Evolutionary conservation across 1,139 yeast species (phyloP).

Genomic region (Blastobotrys indianensis): DNA sequence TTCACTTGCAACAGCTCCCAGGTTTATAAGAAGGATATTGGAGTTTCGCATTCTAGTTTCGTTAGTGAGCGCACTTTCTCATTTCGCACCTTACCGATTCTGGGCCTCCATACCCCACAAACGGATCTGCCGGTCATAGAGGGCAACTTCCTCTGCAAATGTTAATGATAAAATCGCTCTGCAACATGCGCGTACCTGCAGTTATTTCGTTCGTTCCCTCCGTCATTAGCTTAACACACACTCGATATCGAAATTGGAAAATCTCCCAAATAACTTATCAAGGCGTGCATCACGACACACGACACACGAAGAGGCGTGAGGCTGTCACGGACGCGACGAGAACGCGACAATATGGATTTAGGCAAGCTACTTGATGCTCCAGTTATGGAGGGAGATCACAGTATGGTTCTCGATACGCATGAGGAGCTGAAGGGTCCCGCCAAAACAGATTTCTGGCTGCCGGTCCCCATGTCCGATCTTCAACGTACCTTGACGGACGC

Average conservation of each 20-base stretch:
- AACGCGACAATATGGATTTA: constrained; percentile 57
- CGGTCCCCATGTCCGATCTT: constrained; percentile 83
- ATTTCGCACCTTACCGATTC: constrained; percentile 33
- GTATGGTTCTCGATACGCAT: too few relatives aligned
- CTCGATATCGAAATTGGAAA: neutral
- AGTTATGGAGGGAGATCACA: constrained; percentile 1
- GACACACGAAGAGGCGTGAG: too few relatives aligned
- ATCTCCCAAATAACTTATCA: constrained; percentile 1
- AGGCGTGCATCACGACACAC: neutral
- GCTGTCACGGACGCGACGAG: neutral
- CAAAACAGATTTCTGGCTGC: constrained; percentile 67
- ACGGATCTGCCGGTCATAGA: constrained; percentile 91
- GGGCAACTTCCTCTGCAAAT: constrained; percentile 67
- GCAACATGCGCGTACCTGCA: constrained; percentile 7
- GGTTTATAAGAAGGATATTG: constrained; percentile 56
- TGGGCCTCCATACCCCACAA: constrained; percentile 98
- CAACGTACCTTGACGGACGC: constrained; percentile 92
- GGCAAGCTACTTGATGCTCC: constrained; percentile 66
- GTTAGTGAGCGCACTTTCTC: neutral
- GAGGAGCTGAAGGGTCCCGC: constrained; percentile 10
- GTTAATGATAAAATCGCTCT: neutral
- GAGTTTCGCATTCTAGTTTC: constrained; percentile 60
- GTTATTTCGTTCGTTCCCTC: constrained; percentile 7
- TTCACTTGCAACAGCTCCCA: constrained; percentile 74
- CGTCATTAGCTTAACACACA: neutral